A percentile compares a stretch with the other conserved stretches of the same genome.
Conservation (phyloP, 2,329 filamentous ascomycete species). For the Thielaviopsis cerberus region DNA sequence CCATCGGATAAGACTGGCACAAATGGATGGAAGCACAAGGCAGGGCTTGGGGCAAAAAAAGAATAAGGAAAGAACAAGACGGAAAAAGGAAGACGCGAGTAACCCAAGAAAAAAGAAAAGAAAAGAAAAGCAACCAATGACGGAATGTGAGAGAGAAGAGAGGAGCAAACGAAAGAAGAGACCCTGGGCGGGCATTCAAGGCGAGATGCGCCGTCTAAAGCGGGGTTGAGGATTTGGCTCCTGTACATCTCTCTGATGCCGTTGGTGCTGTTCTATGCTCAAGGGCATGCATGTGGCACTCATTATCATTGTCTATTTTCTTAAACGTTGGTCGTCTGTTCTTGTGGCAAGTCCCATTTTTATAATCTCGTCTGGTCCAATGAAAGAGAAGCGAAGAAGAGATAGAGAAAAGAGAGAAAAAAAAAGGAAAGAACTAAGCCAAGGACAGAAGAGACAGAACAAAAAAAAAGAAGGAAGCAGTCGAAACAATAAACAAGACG, state of each 20-base stretch:
- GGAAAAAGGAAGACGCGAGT: neutral
- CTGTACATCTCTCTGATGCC: neutral
- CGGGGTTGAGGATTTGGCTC: neutral
- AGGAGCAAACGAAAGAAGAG: too few relatives aligned
- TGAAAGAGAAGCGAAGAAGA: neutral
- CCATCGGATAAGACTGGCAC: neutral
- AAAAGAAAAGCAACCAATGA: neutral
- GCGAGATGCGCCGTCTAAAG: neutral
- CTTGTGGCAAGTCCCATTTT: neutral
- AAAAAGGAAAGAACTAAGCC: neutral
- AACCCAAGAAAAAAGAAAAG: neutral
- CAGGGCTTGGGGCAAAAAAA: neutral
- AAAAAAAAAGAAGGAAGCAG: neutral
- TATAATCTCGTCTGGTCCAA: neutral
- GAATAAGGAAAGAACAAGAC: neutral
- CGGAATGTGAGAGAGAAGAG: too few relatives aligned
- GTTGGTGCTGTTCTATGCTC: neutral
- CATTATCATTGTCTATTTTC: too few relatives aligned
- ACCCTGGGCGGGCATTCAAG: neutral
- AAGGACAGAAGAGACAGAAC: neutral
- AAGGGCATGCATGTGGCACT: neutral
- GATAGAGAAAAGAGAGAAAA: neutral
- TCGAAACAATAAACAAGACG: neutral
- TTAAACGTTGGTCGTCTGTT: neutral
- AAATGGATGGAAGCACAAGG: neutral